These are phyloP conservation scores for Suhomyces vadensis DNA, from an alignment of 805 yeast species.

Conservation along the genomic window DNA sequence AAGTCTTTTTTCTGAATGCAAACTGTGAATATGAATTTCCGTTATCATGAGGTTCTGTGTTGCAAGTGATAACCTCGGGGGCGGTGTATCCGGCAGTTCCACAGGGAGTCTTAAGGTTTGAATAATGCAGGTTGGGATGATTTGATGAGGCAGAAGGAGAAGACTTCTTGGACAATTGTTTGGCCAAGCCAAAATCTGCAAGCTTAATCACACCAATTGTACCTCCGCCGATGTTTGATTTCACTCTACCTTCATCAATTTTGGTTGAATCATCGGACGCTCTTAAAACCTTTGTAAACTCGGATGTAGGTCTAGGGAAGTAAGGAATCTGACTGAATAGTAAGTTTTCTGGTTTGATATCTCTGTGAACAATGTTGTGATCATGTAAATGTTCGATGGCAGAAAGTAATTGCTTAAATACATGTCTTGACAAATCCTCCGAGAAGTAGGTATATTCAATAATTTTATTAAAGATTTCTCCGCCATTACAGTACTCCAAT, in stretches of 20 bases:
- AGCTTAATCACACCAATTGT: constrained; percentile 62
- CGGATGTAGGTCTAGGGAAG: constrained; percentile 38
- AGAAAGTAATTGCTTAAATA: constrained; percentile 68
- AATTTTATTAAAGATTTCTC: constrained; percentile 79
- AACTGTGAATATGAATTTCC: constrained; percentile 9
- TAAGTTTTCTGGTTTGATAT: constrained; percentile 79
- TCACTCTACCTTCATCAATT: constrained; percentile 61
- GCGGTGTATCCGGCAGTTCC: constrained; percentile 79
- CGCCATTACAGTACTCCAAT: constrained; percentile 71
- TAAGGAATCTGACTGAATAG: constrained; percentile 58
- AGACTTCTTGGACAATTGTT: constrained; percentile 38
- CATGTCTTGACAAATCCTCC: constrained; percentile 71
- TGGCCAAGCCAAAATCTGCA: constrained; percentile 73
- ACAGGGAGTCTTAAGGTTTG: constrained; percentile 64
- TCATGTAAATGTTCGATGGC: constrained; percentile 68
- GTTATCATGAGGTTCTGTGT: constrained; percentile 8
- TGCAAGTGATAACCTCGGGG: constrained; percentile 61
- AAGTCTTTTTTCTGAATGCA: constrained; percentile 8
- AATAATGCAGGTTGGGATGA: neutral
- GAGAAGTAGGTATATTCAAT: constrained; percentile 75
- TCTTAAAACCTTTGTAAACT: constrained; percentile 34
- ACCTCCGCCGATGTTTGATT: constrained; percentile 57
- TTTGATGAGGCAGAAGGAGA: constrained; percentile 1
- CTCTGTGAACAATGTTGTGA: constrained; percentile 74
- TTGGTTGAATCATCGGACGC: constrained; percentile 60